Evolutionary conservation across 2,329 filamentous ascomycete genomes (phyloP), one percentile per base, ranked within the genome.

Genomic region (Aspergillus fumigatiaffinis): DNA sequence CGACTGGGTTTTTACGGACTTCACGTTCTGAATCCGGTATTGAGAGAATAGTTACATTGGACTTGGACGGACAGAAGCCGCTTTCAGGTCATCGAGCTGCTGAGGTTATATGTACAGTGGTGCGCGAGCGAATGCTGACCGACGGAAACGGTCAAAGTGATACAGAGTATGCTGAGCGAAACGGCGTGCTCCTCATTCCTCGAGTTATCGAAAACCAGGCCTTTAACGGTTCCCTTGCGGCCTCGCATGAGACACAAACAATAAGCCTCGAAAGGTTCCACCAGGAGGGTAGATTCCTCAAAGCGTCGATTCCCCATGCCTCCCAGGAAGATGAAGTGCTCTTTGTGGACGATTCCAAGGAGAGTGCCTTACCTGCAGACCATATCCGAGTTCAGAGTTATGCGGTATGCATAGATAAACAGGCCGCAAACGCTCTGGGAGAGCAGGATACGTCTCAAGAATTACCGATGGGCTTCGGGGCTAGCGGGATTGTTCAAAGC

Each of bases 321-420:
- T 23, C 23, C 8, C 28, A 26, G 2, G 20, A 49, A 1, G 42
- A 50, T 9, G 50, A n/a, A 3, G 51, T 63, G 8, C 23, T 52
- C 17, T 63, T 66, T 29, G 54, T 56, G 4, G 28, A 51, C 7
- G 60, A 66, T 38, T 20, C 6, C 2, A 41, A 51, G 35, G 28
- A 38, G 9, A 9, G 23, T 3, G 46, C 51, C 5, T 49, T 65
- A 0, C 60, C 58, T 3, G 46, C 35, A 0, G 64, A 70, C n/a
- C 42, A 69, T 4, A 59, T 76, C 17, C 68, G 71, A 9, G 67
- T 76, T 26, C 60, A 66, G 41, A 68, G 73, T 44, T 72, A 73
- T 23, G 69, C 70, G 0, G 62, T 67, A 2, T 64, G 68, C 8
- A 44, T 76, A 17, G 71, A 66, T 35, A 66, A 68, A 59, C 62